These are phyloP conservation scores for Tricholoma matsutake DNA, from an alignment of 768 basidiomycete species.

Conservation along the genomic window DNA sequence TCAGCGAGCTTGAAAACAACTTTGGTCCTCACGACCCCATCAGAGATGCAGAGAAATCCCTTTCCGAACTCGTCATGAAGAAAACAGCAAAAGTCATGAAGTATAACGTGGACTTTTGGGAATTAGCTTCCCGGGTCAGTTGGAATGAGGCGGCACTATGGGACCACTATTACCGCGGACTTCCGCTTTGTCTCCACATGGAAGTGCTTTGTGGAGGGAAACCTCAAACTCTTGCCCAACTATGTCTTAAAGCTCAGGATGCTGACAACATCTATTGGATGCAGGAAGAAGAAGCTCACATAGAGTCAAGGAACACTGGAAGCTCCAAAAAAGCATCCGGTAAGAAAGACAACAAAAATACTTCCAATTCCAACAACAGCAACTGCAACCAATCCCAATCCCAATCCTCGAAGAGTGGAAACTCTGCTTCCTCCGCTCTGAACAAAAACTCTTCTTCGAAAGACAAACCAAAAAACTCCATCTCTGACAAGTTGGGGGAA, in stretches of 20 bases:
- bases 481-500: neutral
- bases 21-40: neutral
- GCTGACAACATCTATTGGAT: neutral
- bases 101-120: neutral
- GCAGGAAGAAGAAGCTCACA: neutral
- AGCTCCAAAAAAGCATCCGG: neutral
- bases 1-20: neutral
- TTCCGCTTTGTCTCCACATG: neutral
- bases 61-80: neutral
- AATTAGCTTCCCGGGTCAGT: neutral
- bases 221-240: neutral
- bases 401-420: no score
- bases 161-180: neutral
- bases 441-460: no score
- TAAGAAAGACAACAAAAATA: neutral
- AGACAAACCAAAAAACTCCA: neutral
- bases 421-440: no score
- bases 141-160: neutral
- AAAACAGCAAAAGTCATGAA: neutral
- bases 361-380: neutral
- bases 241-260: conserved; percentile 1
- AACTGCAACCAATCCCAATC: neutral
- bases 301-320: neutral
- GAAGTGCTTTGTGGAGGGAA: neutral
- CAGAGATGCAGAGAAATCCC: neutral